Conservation (phyloP, 1,284 basidiomycete genomes). For the Entoloma clypeatum region DNA sequence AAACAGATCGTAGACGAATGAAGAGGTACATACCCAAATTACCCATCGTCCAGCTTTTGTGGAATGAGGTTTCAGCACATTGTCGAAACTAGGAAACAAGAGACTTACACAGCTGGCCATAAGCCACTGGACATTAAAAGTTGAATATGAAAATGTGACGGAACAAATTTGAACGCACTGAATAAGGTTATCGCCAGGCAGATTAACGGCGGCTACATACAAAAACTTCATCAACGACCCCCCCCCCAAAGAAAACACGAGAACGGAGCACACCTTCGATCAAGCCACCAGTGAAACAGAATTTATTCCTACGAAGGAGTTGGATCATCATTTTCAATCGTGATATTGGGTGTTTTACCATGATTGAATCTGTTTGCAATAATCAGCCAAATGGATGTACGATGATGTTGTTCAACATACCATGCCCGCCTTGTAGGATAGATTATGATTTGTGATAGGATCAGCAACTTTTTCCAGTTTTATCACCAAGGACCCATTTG, state of each 20-base stretch:
- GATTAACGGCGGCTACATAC: slow-evolving; percentile 43
- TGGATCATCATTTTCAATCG: background rate
- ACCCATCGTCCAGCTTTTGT: slow-evolving; percentile 67
- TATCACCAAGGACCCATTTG: slow-evolving; percentile 31
- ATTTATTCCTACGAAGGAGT: slow-evolving; percentile 46
- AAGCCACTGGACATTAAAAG: slow-evolving; percentile 41
- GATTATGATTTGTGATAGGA: slow-evolving; percentile 33
- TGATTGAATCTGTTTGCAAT: slow-evolving; percentile 31
- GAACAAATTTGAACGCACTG: slow-evolving; percentile 30
- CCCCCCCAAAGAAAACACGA: slow-evolving; percentile 16
- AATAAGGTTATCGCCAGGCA: slow-evolving; percentile 58
- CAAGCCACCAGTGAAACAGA: slow-evolving; percentile 80
- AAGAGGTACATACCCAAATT: slow-evolving; percentile 52
- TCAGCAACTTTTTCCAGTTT: slow-evolving; percentile 26
- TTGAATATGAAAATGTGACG: background rate
- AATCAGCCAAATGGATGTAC: slow-evolving; percentile 1
- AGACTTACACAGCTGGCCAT: slow-evolving; percentile 64
- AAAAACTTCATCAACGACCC: slow-evolving; percentile 22
- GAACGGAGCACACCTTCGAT: slow-evolving; percentile 50
- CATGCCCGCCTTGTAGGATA: slow-evolving; percentile 38
- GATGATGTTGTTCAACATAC: too few relatives aligned
- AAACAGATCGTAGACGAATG: background rate
- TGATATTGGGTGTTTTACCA: slow-evolving; percentile 23
- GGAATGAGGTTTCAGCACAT: background rate
- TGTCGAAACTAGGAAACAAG: background rate